Evolutionary conservation across 208 protist species (phyloP).

Genomic region (Angomonas desouzai): DNA sequence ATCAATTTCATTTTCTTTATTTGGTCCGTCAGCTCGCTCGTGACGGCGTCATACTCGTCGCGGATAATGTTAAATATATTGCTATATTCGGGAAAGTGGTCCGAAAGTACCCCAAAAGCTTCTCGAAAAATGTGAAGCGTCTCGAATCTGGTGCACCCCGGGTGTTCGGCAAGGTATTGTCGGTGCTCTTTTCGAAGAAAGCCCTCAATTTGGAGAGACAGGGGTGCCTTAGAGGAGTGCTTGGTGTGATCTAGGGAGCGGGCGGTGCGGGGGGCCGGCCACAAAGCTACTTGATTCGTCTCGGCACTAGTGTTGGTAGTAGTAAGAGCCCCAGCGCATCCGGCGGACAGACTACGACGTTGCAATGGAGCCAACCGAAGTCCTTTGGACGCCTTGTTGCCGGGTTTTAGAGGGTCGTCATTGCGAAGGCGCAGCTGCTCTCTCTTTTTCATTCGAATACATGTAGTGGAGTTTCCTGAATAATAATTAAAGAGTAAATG

Average conservation of each 20-base stretch:
- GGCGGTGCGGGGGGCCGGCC: not conserved
- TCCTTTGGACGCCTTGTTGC: not conserved
- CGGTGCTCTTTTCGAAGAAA: conserved; percentile 78
- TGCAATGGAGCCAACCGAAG: conserved; percentile 6
- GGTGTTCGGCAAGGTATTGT: conserved; percentile 63
- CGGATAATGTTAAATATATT: conserved; percentile 68
- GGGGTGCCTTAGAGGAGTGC: conserved; percentile 47
- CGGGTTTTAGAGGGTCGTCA: not conserved
- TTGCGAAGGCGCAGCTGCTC: not conserved
- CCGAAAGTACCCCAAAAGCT: conserved; percentile 65
- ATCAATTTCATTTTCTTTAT: conserved; percentile 43
- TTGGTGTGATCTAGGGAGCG: not conserved
- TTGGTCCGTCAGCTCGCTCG: conserved; percentile 47
- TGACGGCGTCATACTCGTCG: conserved; percentile 79
- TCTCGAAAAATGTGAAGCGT: conserved; percentile 84
- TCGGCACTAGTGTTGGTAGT: not conserved
- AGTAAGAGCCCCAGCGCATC: not conserved
- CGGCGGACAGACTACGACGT: conserved; percentile 6
- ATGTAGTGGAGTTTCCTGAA: not conserved
- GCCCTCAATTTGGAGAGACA: conserved; percentile 78
- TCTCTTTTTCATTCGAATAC: not conserved
- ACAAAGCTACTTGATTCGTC: conserved; percentile 9
- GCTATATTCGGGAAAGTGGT: conserved; percentile 83
- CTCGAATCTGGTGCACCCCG: conserved; percentile 50
- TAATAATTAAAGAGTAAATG: not conserved